Percentiles rank a stretch among this genome's conserved stretches.
Conservation (phyloP, 257 asterid species). For the Anisodus tanguticus region DNA sequence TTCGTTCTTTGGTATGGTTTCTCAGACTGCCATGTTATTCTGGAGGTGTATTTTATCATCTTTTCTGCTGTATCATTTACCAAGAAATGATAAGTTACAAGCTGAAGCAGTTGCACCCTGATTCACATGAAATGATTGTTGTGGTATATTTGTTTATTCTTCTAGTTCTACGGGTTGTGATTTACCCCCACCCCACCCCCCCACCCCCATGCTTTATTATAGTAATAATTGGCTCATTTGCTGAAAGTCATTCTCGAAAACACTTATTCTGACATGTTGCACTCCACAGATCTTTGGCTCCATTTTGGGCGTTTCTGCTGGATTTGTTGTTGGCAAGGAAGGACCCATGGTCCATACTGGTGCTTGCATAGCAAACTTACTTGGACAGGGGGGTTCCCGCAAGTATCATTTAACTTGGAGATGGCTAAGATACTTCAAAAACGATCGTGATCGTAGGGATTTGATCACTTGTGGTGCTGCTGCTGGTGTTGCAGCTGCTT, state of each 20-base stretch:
- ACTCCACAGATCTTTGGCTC: constrained; percentile 86
- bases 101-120: not conserved
- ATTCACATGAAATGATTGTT: constrained; percentile 9
- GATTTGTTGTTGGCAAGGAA: constrained; percentile 98
- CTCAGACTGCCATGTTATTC: constrained; percentile 19
- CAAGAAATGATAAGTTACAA: not conserved
- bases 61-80: constrained; percentile 5
- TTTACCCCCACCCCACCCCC: not conserved
- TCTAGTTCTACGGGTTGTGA: not conserved
- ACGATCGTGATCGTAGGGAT: constrained; percentile 94
- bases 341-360: constrained; percentile 99
- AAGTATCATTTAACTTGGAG: constrained; percentile 92
- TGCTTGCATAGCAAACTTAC: constrained; percentile 94
- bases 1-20: constrained; percentile 1
- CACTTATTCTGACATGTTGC: constrained; percentile 5
- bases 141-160: constrained; percentile 9
- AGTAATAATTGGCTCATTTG: not conserved
- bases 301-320: constrained; percentile 95
- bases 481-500: constrained; percentile 99
- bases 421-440: constrained; percentile 91
- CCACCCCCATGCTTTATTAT: not conserved
- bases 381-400: constrained; percentile 98
- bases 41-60: not conserved
- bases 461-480: constrained; percentile 99
- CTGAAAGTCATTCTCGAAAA: not conserved